Evolutionary conservation across 2,329 filamentous ascomycete genomes (phyloP), one percentile per base, ranked within the genome.

Genomic region (Coniochaeta prunicola): DNA sequence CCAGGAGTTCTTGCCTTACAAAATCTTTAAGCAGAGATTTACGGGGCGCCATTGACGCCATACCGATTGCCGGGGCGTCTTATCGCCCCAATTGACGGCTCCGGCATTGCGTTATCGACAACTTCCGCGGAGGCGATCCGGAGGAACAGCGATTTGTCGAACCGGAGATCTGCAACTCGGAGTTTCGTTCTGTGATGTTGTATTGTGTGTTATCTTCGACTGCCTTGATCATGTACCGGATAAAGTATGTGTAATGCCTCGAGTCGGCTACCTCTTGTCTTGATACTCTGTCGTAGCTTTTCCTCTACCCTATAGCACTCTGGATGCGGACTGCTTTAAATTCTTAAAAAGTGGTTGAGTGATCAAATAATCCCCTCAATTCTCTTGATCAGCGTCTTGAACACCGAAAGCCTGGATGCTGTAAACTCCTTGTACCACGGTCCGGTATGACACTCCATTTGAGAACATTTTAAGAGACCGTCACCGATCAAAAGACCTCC

Each of bases 31-130:
- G 53, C 53, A 55, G 58, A 59, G 59, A 61, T 61, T 62, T 57
- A 50, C 53, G 57, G 56, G 59, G 55, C 59, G 57, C 57, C 40
- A 42, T 45, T 63, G 59, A 62, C 62, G 62, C 62, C 59, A 63
- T 63, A 53, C 62, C 62, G 62, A 63, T 34, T 60, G 56, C 62
- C 62, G 62, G n/a, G 13, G 36, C 60, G 31, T 12, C 12, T 59
- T 59, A 62, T 57, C 60, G 57, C 53, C 53, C 60, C 59, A 62
- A 60, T 57, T 33, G n/a, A 30, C 42, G n/a, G 26, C n/a, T 21
- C 19, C 53, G 53, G 53, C 30, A 55, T 55, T 55, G 53, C 53
- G 53, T 34, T 33, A 33, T 33, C 33, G 33, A 33, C 30, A 17
- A 55, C 53, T 36, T 55, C 53, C 53, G 53, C 53, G 45, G 45